These are phyloP conservation scores for Pythium grandisporangium DNA, from an alignment of 352 stramenopile species.

Conservation along the genomic window DNA sequence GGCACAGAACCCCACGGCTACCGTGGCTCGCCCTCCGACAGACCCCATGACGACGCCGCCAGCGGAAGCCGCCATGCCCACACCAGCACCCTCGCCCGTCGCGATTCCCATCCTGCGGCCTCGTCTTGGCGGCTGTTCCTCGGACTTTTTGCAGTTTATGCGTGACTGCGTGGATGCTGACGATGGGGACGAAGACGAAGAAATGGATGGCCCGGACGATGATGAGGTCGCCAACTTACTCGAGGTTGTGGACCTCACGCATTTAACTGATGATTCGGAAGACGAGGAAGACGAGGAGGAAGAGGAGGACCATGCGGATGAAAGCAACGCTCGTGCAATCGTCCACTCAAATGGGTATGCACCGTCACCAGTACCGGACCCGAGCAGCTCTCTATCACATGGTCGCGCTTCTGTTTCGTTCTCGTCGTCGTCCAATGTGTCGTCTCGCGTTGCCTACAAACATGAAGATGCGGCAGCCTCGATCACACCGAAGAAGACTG, in stretches of 20 bases:
- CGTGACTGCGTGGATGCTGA: constrained; percentile 14
- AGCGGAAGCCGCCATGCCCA: too few relatives aligned
- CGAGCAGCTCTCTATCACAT: too few relatives aligned
- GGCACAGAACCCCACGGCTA: neutral
- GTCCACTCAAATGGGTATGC: neutral
- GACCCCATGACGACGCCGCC: too few relatives aligned
- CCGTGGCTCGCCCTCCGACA: too few relatives aligned
- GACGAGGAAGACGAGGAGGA: constrained; percentile 27
- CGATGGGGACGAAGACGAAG: constrained; percentile 24
- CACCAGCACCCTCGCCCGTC: neutral
- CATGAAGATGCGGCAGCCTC: too few relatives aligned
- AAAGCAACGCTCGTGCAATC: constrained; percentile 1
- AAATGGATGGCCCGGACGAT: constrained; percentile 25
- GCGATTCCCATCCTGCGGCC: neutral
- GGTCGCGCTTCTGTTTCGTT: neutral
- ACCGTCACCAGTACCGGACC: neutral
- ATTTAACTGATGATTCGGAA: constrained; percentile 39
- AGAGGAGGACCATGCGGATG: constrained; percentile 12
- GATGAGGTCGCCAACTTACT: constrained; percentile 30
- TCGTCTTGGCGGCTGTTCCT: neutral
- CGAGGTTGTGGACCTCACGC: constrained; percentile 53
- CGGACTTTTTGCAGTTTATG: neutral
- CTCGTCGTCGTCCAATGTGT: neutral
- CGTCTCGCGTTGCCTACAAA: neutral
- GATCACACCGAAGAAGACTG: too few relatives aligned